Conservation (phyloP, 495 filamentous ascomycete species). For the Penicillium coprophilum region DNA sequence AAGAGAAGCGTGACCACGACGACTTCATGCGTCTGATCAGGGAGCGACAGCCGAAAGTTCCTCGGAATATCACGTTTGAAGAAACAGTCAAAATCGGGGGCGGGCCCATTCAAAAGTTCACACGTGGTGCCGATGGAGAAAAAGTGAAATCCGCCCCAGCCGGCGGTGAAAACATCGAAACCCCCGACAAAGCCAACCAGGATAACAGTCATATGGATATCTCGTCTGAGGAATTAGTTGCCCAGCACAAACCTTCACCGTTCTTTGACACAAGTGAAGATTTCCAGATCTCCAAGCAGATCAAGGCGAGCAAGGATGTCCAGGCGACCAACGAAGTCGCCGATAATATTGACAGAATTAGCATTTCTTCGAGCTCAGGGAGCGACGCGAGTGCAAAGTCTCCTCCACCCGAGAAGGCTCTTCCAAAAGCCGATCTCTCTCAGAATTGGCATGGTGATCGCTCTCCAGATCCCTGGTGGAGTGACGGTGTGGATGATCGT, state of each 20-base stretch:
- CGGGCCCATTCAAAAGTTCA: not conserved
- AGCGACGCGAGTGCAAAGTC: not conserved
- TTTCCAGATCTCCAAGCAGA: not conserved
- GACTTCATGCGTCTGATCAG: not conserved
- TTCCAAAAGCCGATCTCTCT: not conserved
- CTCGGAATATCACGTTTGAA: not conserved
- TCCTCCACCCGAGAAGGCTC: not conserved
- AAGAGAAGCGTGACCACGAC: not conserved
- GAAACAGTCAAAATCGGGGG: not conserved
- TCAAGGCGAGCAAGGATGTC: not conserved
- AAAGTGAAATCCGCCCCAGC: not conserved
- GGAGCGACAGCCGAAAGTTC: not conserved
- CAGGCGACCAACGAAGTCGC: not conserved
- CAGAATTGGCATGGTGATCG: not conserved
- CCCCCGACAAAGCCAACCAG: not conserved
- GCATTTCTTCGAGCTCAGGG: not conserved
- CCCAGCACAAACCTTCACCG: not conserved
- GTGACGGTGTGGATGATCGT: not conserved
- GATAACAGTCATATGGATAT: not conserved
- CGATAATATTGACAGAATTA: slow-evolving; percentile 1
- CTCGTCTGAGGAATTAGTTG: not conserved
- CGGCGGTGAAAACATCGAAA: not conserved
- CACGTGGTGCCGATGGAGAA: not conserved
- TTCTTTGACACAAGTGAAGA: not conserved
- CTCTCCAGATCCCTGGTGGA: not conserved